Percentiles rank a stretch among this genome's conserved stretches.
Evolutionary conservation across 2,329 filamentous ascomycete species (phyloP).

Genomic region (Xylariomycetidae sp.): DNA sequence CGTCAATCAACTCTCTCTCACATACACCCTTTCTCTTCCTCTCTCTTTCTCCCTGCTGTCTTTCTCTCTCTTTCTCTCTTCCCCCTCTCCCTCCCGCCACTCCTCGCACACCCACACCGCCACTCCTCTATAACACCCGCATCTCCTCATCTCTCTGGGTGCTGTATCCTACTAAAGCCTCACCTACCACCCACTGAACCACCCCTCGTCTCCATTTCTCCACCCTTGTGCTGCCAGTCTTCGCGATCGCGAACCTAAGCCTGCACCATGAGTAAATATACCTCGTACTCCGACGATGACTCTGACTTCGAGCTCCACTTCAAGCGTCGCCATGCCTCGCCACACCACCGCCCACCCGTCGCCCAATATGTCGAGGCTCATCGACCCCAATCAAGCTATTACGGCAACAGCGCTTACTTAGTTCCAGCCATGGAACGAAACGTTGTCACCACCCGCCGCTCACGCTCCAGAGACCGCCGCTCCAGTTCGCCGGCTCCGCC

Average conservation of each 20-base stretch:
- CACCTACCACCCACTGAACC: not conserved
- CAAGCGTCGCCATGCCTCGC: constrained; percentile 35
- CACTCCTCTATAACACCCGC: not conserved
- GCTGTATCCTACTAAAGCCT: not conserved
- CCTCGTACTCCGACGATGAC: constrained; percentile 45
- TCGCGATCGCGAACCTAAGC: no score
- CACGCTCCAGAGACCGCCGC: constrained; percentile 42
- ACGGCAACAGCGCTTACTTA: no score
- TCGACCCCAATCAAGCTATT: constrained; percentile 25
- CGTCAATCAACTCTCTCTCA: not conserved
- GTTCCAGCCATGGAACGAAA: constrained; percentile 44
- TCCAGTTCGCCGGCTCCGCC: constrained; percentile 32
- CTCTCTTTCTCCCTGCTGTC: not conserved
- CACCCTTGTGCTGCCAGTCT: no score
- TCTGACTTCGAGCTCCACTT: constrained; percentile 52
- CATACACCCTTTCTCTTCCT: not conserved
- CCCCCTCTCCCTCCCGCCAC: not conserved
- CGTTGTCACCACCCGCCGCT: constrained; percentile 39
- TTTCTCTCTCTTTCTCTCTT: not conserved
- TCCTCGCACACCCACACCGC: no score
- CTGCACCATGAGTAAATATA: constrained; percentile 25
- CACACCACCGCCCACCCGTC: constrained; percentile 25
- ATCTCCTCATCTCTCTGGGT: not conserved
- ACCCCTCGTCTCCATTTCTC: no score
- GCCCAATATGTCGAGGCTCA: constrained; percentile 43